phyloP scores from a whole-genome alignment of 345 rosid species.

The Isatis tinctoria region DNA sequence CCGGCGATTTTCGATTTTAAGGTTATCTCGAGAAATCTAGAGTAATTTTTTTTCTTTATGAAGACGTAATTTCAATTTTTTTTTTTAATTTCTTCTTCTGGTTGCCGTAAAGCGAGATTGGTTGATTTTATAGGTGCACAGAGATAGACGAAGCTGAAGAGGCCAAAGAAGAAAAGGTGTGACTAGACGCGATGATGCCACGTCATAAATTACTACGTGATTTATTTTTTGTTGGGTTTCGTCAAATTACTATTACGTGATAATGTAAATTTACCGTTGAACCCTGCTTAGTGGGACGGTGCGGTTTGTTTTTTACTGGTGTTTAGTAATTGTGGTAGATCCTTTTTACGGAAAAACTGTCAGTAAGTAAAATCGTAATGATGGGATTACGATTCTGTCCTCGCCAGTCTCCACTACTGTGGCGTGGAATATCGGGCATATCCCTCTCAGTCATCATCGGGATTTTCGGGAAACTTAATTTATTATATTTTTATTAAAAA shows the following conservation, averaged over 20 bases:
- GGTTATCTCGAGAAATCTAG: too few species aligned
- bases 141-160: constrained; percentile 17
- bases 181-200: constrained; percentile 25
- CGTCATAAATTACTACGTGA: constrained; percentile 17
- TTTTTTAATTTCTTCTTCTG: background rate
- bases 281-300: constrained; percentile 10
- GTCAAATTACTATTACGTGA: constrained; percentile 6
- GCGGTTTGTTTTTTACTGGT: background rate
- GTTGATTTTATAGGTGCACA: constrained; percentile 18
- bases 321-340: background rate
- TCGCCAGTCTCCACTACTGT: constrained; percentile 13
- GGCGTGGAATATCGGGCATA: constrained; percentile 26
- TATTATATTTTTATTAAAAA: background rate
- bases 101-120: background rate
- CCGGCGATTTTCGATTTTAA: constrained; percentile 11
- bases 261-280: background rate
- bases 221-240: background rate
- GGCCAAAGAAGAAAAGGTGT: constrained; percentile 13
- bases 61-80: background rate
- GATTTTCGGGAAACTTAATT: background rate
- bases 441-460: constrained; percentile 11
- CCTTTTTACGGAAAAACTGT: constrained; percentile 9
- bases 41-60: too few species aligned
- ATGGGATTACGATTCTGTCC: constrained; percentile 1
- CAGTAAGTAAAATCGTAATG: constrained; percentile 11